These are phyloP conservation scores for Kalanchoe fedtschenkoi DNA, from an alignment of 164 flowering plant species.

Conservation along the genomic window DNA sequence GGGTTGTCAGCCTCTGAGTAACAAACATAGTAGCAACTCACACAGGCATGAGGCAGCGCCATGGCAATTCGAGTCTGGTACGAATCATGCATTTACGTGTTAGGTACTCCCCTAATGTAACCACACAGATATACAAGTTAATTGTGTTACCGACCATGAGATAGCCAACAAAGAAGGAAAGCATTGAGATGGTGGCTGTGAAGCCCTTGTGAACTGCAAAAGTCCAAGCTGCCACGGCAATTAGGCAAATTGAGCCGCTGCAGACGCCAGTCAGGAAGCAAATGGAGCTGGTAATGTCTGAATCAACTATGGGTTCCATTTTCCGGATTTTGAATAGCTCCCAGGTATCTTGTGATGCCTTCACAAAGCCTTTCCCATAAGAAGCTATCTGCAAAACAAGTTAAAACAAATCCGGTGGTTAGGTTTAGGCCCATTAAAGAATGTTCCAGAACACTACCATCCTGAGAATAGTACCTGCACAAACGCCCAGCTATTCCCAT, in stretches of 20 bases:
- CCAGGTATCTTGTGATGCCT: constrained; percentile 87
- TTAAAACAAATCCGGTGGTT: neutral
- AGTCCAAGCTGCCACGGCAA: constrained; percentile 74
- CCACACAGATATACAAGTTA: neutral
- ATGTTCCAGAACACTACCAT: neutral
- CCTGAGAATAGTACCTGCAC: constrained; percentile 53
- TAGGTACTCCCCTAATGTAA: neutral
- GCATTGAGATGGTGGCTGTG: constrained; percentile 65
- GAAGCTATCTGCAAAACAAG: constrained; percentile 51
- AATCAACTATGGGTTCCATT: constrained; percentile 62
- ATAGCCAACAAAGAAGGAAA: constrained; percentile 76
- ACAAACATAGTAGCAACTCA: constrained; percentile 79
- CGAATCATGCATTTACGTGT: neutral
- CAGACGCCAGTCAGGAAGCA: constrained; percentile 84
- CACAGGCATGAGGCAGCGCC: constrained; percentile 95
- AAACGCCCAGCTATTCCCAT: constrained; percentile 88
- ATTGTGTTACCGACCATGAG: constrained; percentile 50
- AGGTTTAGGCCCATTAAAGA: neutral
- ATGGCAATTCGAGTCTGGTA: constrained; percentile 80
- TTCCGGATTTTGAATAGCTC: constrained; percentile 40
- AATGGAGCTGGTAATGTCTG: constrained; percentile 75
- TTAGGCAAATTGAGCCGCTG: constrained; percentile 75
- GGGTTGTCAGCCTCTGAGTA: constrained; percentile 65
- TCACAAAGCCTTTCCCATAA: constrained; percentile 73
- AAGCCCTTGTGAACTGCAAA: constrained; percentile 30